Percentiles rank a stretch among this genome's conserved stretches.
Evolutionary conservation across 139 green algal genomes (phyloP).

Genomic region (Haematococcus sp.): DNA sequence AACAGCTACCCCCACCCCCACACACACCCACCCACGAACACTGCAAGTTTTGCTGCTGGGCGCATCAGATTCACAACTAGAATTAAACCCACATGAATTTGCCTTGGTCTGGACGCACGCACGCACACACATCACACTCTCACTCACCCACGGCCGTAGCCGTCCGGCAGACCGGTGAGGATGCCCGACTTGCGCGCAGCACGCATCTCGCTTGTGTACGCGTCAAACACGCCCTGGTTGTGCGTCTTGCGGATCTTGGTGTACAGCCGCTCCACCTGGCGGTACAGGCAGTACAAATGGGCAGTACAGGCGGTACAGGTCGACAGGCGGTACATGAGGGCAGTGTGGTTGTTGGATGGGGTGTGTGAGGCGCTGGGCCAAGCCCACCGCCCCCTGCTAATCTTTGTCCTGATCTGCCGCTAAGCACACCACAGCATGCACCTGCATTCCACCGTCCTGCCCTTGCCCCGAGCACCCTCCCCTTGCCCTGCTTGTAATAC

Average conservation of each 20-base stretch:
- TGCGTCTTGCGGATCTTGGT: slow-evolving; percentile 68
- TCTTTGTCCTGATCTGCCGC: too few relatives aligned
- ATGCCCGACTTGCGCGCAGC: slow-evolving; percentile 60
- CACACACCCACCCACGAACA: too few relatives aligned
- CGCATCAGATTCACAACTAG: slow-evolving; percentile 42
- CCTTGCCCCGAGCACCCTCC: too few relatives aligned
- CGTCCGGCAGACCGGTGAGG: slow-evolving; percentile 74
- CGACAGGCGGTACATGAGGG: background rate
- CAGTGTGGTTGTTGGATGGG: background rate
- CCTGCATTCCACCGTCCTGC: too few relatives aligned
- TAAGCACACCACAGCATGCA: too few relatives aligned
- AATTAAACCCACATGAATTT: slow-evolving; percentile 33
- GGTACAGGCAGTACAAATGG: slow-evolving; percentile 14
- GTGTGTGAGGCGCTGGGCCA: too few relatives aligned
- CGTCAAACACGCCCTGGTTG: slow-evolving; percentile 76
- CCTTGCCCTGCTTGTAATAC: too few relatives aligned
- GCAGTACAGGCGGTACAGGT: background rate
- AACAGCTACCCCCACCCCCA: too few relatives aligned
- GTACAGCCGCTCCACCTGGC: slow-evolving; percentile 44
- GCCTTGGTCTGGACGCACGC: background rate
- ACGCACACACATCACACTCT: too few relatives aligned
- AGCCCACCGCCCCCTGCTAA: too few relatives aligned
- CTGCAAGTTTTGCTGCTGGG: slow-evolving; percentile 51
- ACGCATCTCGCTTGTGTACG: slow-evolving; percentile 76
- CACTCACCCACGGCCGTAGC: slow-evolving; percentile 43